phyloP scores from a whole-genome alignment of 2,329 filamentous ascomycete species.

The Coniochaeta sp. region DNA sequence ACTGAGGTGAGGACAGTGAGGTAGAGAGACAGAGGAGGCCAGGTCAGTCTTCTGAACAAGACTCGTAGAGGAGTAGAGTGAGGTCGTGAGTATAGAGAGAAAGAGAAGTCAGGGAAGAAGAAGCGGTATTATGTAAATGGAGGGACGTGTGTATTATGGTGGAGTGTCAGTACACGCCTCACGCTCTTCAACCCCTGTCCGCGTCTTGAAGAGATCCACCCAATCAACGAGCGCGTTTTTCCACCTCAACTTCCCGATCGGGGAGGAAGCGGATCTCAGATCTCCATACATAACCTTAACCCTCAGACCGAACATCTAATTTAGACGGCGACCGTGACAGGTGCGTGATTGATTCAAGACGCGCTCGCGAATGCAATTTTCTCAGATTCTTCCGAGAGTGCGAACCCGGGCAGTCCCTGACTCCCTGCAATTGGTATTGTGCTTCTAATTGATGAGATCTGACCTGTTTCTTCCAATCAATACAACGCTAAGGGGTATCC shows the following conservation, averaged over 20 bases:
- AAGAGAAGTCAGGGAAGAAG: background rate
- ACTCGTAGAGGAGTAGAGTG: background rate
- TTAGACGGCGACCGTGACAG: background rate
- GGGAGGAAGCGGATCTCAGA: background rate
- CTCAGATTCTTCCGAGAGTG: background rate
- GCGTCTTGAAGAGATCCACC: background rate
- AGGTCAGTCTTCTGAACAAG: background rate
- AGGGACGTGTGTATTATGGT: background rate
- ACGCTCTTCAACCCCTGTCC: background rate
- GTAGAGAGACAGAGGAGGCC: background rate
- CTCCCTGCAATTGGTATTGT: no score
- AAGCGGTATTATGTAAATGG: conserved; percentile 1
- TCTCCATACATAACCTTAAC: background rate
- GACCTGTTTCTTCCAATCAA: background rate
- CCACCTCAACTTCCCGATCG: background rate
- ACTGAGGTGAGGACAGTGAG: background rate
- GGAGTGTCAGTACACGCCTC: background rate
- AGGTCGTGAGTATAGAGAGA: background rate
- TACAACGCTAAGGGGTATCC: background rate
- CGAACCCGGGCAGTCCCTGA: no score
- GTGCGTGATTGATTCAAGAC: background rate
- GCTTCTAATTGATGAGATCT: no score
- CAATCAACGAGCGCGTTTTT: background rate
- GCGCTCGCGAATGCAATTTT: background rate
- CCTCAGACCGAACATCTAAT: background rate